A percentile compares a stretch with the other conserved stretches of the same genome.
Evolutionary conservation across 768 basidiomycete genomes (phyloP).

Genomic region (Clitopilus hobsonii): DNA sequence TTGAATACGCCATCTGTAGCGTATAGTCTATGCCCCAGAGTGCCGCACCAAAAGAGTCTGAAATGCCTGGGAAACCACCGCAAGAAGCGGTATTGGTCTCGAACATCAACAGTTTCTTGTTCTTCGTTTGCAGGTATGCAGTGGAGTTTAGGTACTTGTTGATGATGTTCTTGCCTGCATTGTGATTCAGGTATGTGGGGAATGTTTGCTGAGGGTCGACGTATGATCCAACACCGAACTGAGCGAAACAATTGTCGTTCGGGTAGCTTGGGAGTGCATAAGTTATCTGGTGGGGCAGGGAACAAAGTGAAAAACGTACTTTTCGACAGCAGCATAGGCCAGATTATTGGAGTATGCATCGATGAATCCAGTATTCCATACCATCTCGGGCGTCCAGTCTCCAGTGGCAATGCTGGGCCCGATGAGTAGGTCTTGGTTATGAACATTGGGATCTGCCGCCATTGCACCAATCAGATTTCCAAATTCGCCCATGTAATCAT

Average conservation of each 20-base stretch:
- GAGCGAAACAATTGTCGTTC: slow-evolving; percentile 55
- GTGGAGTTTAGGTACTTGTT: slow-evolving; percentile 48
- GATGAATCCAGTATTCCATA: slow-evolving; percentile 54
- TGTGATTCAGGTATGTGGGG: slow-evolving; percentile 60
- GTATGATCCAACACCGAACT: slow-evolving; percentile 37
- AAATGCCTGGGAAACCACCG: slow-evolving; percentile 62
- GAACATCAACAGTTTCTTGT: slow-evolving; percentile 56
- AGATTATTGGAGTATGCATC: slow-evolving; percentile 33
- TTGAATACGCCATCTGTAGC: slow-evolving; percentile 50
- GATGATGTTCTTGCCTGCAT: slow-evolving; percentile 44
- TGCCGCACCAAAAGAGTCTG: slow-evolving; percentile 58
- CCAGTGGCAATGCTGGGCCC: slow-evolving; percentile 51
- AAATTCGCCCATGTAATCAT: slow-evolving; percentile 54
- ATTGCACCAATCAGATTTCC: slow-evolving; percentile 41
- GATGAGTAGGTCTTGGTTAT: slow-evolving; percentile 43
- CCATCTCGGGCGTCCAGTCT: slow-evolving; percentile 46
- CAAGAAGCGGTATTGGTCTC: slow-evolving; percentile 71
- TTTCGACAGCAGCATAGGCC: slow-evolving; percentile 50
- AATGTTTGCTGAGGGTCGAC: slow-evolving; percentile 45
- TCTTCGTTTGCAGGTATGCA: slow-evolving; percentile 31
- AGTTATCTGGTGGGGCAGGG: slow-evolving; percentile 19
- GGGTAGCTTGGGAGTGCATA: slow-evolving; percentile 45
- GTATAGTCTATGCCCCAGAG: slow-evolving; percentile 63
- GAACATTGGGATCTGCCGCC: slow-evolving; percentile 27
- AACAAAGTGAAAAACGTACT: slow-evolving; percentile 29